phyloP scores from a whole-genome alignment of 768 basidiomycete genomes.

The Sarcomyxa edulis region DNA sequence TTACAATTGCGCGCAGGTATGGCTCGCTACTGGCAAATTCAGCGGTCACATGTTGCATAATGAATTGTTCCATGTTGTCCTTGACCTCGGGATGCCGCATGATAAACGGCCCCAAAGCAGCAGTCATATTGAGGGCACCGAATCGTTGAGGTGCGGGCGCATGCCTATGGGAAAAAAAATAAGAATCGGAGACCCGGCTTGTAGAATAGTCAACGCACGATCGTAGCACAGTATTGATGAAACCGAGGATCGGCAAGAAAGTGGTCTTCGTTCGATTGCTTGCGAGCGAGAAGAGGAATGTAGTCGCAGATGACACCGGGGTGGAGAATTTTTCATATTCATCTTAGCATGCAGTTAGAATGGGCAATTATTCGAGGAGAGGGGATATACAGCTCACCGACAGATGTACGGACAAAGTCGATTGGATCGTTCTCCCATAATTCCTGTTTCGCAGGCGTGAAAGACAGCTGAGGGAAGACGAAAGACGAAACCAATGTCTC shows the following conservation, averaged over 20 bases:
- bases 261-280: conserved; percentile 77
- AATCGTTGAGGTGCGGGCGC: conserved; percentile 64
- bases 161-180: conserved; percentile 15
- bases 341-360: conserved; percentile 37
- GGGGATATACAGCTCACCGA: conserved; percentile 43
- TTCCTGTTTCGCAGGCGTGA: conserved; percentile 59
- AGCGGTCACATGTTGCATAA: conserved; percentile 68
- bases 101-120: conserved; percentile 71
- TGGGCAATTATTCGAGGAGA: not conserved
- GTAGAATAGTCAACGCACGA: conserved; percentile 37
- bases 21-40: conserved; percentile 63
- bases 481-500: conserved; percentile 74
- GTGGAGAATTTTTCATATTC: conserved; percentile 78
- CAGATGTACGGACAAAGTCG: conserved; percentile 71
- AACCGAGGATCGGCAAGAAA: conserved; percentile 73
- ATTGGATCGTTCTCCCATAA: conserved; percentile 81
- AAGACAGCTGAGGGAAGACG: conserved; percentile 83
- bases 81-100: conserved; percentile 83
- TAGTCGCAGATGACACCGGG: conserved; percentile 73
- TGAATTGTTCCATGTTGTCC: conserved; percentile 71
- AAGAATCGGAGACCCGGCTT: conserved; percentile 4
- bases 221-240: conserved; percentile 70
- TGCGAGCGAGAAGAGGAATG: conserved; percentile 75
- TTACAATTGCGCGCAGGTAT: conserved; percentile 73
- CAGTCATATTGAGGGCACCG: conserved; percentile 81